Evolutionary conservation across 2,329 filamentous ascomycete genomes (phyloP).

Genomic region (Shiraia sp.): DNA sequence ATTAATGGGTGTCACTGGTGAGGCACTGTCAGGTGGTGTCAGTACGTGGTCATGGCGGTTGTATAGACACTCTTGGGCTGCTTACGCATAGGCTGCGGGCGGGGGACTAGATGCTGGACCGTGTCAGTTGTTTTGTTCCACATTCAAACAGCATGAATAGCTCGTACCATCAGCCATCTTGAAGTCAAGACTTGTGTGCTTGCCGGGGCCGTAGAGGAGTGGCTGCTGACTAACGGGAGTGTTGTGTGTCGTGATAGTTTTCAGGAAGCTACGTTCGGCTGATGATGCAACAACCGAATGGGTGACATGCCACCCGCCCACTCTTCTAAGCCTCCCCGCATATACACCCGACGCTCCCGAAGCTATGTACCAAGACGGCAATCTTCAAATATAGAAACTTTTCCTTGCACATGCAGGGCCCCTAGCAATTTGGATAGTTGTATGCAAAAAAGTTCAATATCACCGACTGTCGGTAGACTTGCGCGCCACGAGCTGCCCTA

Average conservation of each 20-base stretch:
- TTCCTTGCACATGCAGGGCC: slow-evolving; percentile 9
- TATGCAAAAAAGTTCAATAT: no score
- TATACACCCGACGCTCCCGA: background rate
- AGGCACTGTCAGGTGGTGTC: slow-evolving; percentile 47
- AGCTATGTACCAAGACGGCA: background rate
- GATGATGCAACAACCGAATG: slow-evolving; percentile 15
- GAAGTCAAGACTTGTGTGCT: background rate
- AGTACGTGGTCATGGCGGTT: slow-evolving; percentile 10
- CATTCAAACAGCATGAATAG: background rate
- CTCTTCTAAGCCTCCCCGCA: no score
- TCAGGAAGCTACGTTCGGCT: background rate
- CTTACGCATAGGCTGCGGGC: slow-evolving; percentile 50
- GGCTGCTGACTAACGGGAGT: background rate
- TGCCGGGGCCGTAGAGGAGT: background rate
- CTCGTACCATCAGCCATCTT: slow-evolving; percentile 35
- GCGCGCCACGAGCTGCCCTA: background rate
- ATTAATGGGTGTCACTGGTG: slow-evolving; percentile 64
- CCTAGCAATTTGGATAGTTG: slow-evolving; percentile 3
- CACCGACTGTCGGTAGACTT: no score
- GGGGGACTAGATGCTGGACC: slow-evolving; percentile 66
- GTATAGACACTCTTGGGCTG: slow-evolving; percentile 5
- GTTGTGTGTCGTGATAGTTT: background rate
- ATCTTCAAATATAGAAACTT: slow-evolving; percentile 5
- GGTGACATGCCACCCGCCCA: no score
- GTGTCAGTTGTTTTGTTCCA: slow-evolving; percentile 11